Conservation (phyloP, 371 early-diverging fungal species). For the Sporodiniella umbellata region DNA sequence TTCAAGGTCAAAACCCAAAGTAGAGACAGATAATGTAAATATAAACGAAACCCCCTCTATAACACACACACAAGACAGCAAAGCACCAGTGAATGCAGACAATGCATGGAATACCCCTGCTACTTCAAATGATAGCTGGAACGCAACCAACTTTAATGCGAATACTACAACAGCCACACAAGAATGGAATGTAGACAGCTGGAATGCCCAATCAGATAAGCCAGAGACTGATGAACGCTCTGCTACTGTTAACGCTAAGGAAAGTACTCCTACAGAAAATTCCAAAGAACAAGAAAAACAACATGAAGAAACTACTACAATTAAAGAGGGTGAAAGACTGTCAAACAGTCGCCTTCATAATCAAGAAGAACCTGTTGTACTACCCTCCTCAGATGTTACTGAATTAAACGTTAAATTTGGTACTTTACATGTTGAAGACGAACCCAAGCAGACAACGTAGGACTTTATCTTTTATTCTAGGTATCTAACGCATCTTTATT, state of each 20-base stretch:
- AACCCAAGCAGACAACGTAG: conserved; percentile 18
- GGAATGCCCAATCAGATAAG: conserved; percentile 18
- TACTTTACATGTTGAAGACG: conserved; percentile 59
- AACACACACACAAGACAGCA: conserved; percentile 4
- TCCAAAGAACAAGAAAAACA: not conserved
- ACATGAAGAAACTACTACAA: conserved; percentile 1
- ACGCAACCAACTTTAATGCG: conserved; percentile 14
- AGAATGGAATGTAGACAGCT: conserved; percentile 16
- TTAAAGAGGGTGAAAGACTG: conserved; percentile 12
- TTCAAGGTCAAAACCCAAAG: conserved; percentile 30
- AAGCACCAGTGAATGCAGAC: no score
- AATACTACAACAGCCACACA: conserved; percentile 6
- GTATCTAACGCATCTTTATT: not conserved
- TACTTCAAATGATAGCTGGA: conserved; percentile 13
- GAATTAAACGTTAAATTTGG: conserved; percentile 76
- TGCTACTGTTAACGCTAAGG: conserved; percentile 11
- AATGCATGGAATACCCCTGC: no score
- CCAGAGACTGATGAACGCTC: conserved; percentile 22
- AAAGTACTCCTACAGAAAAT: not conserved
- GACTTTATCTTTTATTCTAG: not conserved
- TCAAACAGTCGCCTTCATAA: conserved; percentile 53
- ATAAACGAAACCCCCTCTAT: conserved; percentile 1
- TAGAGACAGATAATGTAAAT: conserved; percentile 37
- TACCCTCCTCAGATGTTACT: conserved; percentile 68
- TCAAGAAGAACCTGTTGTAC: conserved; percentile 85